Evolutionary conservation across 2,329 filamentous ascomycete genomes (phyloP).

Genomic region (Trichophyton simii): DNA sequence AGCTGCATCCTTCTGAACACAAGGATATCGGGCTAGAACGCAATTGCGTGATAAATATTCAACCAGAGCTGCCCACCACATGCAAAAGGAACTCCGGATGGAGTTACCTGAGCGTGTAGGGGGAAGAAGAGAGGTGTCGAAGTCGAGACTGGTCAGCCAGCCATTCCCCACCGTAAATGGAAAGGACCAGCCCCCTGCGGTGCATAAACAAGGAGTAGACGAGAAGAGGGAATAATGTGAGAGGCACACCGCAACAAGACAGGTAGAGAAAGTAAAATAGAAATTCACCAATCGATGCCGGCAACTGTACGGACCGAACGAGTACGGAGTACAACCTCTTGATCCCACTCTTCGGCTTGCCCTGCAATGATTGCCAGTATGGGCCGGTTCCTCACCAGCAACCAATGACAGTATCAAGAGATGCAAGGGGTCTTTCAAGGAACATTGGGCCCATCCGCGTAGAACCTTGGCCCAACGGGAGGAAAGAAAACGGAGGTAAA

Average conservation of each 20-base stretch:
- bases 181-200: neutral
- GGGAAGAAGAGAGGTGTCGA: neutral
- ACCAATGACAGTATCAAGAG: neutral
- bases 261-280: neutral
- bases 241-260: neutral
- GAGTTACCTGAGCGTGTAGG: neutral
- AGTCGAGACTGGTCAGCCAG: neutral
- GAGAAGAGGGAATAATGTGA: neutral
- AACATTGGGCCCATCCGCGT: neutral
- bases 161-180: neutral
- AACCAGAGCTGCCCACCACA: neutral
- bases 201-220: neutral
- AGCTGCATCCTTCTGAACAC: neutral
- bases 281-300: neutral
- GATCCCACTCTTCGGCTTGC: conserved; percentile 1
- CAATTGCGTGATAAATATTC: neutral
- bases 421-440: conserved; percentile 3
- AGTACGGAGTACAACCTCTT: neutral
- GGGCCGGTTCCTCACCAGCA: neutral
- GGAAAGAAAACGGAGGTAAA: neutral
- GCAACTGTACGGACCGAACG: neutral
- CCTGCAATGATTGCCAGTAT: neutral
- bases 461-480: neutral
- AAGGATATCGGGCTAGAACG: neutral
- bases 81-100: neutral